Conservation (phyloP, 805 yeast species). For the Candida railenensis region DNA sequence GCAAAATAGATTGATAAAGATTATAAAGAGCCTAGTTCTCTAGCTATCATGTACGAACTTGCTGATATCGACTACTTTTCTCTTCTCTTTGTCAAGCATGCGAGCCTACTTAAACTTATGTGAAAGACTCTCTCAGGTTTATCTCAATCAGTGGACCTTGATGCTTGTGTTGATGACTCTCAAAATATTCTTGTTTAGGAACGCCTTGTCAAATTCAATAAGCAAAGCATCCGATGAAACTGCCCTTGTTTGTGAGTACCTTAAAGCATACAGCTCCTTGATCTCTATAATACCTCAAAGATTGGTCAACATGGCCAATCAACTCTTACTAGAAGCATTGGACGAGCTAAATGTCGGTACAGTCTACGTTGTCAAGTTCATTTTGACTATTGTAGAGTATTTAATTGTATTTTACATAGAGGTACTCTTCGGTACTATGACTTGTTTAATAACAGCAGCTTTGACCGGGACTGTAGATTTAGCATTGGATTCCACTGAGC, state of each 20-base stretch:
- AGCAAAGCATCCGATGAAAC: slow-evolving; percentile 37
- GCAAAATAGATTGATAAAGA: not conserved
- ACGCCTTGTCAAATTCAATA: slow-evolving; percentile 44
- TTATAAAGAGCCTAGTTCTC: not conserved
- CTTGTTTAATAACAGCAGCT: slow-evolving; percentile 75
- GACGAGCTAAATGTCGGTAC: slow-evolving; percentile 49
- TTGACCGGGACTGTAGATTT: slow-evolving; percentile 69
- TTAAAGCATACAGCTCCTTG: slow-evolving; percentile 37
- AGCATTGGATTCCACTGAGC: slow-evolving; percentile 72
- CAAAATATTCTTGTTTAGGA: slow-evolving; percentile 59
- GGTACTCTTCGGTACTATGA: slow-evolving; percentile 79
- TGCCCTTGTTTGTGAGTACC: slow-evolving; percentile 43
- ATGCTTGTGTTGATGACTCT: slow-evolving; percentile 52
- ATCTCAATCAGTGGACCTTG: slow-evolving; percentile 66
- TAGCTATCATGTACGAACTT: too few species aligned
- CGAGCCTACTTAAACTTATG: slow-evolving; percentile 44
- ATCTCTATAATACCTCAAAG: slow-evolving; percentile 54
- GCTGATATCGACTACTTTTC: too few species aligned
- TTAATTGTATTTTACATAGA: slow-evolving; percentile 66
- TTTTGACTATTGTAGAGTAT: slow-evolving; percentile 57
- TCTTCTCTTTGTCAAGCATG: not conserved
- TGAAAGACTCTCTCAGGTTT: slow-evolving; percentile 61
- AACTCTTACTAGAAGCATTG: slow-evolving; percentile 46
- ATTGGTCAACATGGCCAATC: slow-evolving; percentile 54
- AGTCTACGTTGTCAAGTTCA: slow-evolving; percentile 39